Percentiles rank a stretch among this genome's conserved stretches.
Evolutionary conservation across 371 early-diverging fungal genomes (phyloP).

Genomic region (Dentiscutata heterogama): DNA sequence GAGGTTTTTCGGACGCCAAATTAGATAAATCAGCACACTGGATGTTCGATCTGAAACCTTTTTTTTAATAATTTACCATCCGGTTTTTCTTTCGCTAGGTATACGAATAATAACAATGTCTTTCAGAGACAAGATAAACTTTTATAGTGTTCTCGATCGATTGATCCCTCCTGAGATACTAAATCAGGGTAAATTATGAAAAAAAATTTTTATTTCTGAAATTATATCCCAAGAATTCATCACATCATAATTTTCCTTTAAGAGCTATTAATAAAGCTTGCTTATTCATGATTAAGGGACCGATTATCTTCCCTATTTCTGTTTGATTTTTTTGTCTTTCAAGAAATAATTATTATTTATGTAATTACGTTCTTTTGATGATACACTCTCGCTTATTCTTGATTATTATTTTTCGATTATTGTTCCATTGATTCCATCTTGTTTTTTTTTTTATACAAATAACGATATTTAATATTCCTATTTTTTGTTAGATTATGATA

Average conservation of each 20-base stretch:
- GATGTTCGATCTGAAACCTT: too few relatives aligned
- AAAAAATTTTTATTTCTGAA: neutral
- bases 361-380: neutral
- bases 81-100: too few relatives aligned
- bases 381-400: neutral
- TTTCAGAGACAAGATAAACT: neutral
- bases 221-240: neutral
- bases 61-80: too few relatives aligned
- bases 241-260: neutral
- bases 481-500: slow-evolving; percentile 5
- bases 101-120: too few relatives aligned
- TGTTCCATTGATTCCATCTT: neutral
- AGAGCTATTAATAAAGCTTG: neutral
- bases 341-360: too few relatives aligned
- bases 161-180: neutral
- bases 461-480: neutral
- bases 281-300: neutral
- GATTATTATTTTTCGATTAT: neutral
- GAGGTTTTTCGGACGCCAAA: too few relatives aligned
- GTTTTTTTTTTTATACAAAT: neutral
- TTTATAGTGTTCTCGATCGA: neutral
- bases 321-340: neutral
- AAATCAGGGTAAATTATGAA: neutral
- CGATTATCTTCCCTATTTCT: neutral
- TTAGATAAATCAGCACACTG: too few relatives aligned